These are phyloP conservation scores for Apiospora rasikravindrae DNA, from an alignment of 2,329 filamentous ascomycete species.

Conservation along the genomic window DNA sequence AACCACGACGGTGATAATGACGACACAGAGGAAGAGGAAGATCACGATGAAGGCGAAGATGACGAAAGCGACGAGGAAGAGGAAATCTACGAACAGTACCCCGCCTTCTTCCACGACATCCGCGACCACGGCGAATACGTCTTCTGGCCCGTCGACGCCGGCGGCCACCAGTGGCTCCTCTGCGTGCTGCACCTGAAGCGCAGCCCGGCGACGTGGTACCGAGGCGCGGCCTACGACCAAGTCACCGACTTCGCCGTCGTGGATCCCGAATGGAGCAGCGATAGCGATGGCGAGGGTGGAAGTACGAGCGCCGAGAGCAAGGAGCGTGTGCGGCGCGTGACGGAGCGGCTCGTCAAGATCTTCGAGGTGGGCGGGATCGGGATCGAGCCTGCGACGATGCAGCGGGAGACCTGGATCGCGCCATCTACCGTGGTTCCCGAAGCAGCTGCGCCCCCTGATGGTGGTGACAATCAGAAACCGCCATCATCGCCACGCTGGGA, in stretches of 20 bases:
- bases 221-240: not conserved
- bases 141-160: conserved; percentile 9
- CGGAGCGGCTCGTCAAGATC: conserved; percentile 6
- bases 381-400: not conserved
- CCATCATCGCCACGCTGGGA: conserved; percentile 2
- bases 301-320: not conserved
- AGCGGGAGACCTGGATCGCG: conserved; percentile 16
- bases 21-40: not conserved
- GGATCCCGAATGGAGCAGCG: not conserved
- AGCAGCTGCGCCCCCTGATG: not conserved
- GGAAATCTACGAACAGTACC: not conserved
- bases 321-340: not conserved
- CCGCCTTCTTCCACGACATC: not conserved
- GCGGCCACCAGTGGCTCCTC: conserved; percentile 11
- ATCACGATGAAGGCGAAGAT: not conserved
- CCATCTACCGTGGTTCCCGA: not conserved
- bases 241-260: conserved; percentile 14
- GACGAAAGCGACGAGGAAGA: not conserved
- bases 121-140: conserved; percentile 1
- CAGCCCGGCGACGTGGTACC: not conserved
- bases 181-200: not conserved
- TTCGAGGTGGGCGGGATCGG: conserved; percentile 2
- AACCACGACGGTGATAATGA: not conserved
- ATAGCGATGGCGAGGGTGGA: not conserved
- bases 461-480: not conserved